Evolutionary conservation across 169 alveolate species (phyloP), one percentile per base, ranked within the genome.

Genomic region (Plasmodium ovale): DNA sequence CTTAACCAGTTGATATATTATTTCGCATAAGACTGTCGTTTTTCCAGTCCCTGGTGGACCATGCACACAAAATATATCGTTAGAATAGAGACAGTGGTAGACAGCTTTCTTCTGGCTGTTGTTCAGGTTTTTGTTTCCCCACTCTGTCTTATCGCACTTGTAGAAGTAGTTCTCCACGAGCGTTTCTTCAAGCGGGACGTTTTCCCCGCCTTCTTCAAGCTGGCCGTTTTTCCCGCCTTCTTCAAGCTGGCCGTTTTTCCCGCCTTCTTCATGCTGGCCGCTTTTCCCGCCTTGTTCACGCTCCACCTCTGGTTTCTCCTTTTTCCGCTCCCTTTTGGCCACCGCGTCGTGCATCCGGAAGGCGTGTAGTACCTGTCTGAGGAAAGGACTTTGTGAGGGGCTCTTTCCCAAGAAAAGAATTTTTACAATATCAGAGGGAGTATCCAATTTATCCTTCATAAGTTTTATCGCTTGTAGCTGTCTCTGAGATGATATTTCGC

Each of bases 31-130:
- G 1, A 68, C 85, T 0, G 87, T 87, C 27, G 92, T 87, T 25
- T 87, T 87, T 0, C 92, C 92, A n/a, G 92, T 87, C 0, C 92
- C 92, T 12, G 92, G 92, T 0, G 92, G 92, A 0, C 92, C 92
- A 31, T 74, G 89, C 7, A 87, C 51, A 35, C 87, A 87, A 60
- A 68, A 65, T 14, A 87, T 67, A 23, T 72, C 82, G 37, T 87
- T 72, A 9, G 92, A 87, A 27, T 54, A 72, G 1, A 87, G 31
- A 68, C 88, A 71, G 31, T 12, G 19, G 23, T 87, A 71, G n/a
- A 87, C 87, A 1, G 92, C 92, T 19, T 87, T 72, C 29, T 87
- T 87, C 35, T 87, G 92, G 23, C 16, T 59, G 10, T 23, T 27
- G 33, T 87, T 72, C 37, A 87, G 31, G 21, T 64, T 79, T 31